Base-by-base conservation (phyloP, 768 basidiomycete species). In the Grammothele lineata region DNA sequence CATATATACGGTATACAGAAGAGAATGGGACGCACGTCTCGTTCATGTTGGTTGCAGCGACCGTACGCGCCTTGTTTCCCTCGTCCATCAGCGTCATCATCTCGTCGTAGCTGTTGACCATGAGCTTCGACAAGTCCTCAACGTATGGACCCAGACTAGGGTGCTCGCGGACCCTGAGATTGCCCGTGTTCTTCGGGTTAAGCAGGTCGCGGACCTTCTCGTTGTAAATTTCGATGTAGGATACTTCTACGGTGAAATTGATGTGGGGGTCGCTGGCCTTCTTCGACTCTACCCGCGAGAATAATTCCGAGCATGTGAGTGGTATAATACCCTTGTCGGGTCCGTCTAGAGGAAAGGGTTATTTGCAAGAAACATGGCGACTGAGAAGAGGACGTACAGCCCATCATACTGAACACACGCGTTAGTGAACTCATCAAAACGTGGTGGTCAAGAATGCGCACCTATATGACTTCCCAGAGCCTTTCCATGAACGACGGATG, bases 51-150 rank as follows among this genome's bases (percentile, higher is more conserved):
- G 96, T 99, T 21, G 96, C 94, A 18, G 96, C 96, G 19, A 99
- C 95, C 12, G 96, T 98, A 40, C 96, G 76, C 42, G 96, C 94
- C 72, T 98, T 97, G 68, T 97, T 99, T 32, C 95, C 95, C 66
- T 99, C 95, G 71, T 99, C 95, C 95, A 98, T 98, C 62, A 99
- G 85, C 5, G 86, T 92, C 87, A 96, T 95, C 87, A 99, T 96
- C 64, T 96, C 95, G 24, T 88, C 81, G 63, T 94, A 98, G 65
- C 76, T 87, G 62, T 79, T 84, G 37, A 98, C 96, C 23, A 85
- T 85, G 45, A 98, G 80, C 67, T 92, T 92, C 60, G 91, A 92
- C 47, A 99, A 75, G 70, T 95, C 92, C 69, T 99, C 96, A 42
- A 99, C 96, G 64, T 99, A 99, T n/a, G 96, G 95, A 5, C 93